Percentiles rank a stretch among this genome's conserved stretches.
These are phyloP conservation scores for Solanum corneliomulleri DNA, from an alignment of 257 asterid species.

Conservation along the genomic window DNA sequence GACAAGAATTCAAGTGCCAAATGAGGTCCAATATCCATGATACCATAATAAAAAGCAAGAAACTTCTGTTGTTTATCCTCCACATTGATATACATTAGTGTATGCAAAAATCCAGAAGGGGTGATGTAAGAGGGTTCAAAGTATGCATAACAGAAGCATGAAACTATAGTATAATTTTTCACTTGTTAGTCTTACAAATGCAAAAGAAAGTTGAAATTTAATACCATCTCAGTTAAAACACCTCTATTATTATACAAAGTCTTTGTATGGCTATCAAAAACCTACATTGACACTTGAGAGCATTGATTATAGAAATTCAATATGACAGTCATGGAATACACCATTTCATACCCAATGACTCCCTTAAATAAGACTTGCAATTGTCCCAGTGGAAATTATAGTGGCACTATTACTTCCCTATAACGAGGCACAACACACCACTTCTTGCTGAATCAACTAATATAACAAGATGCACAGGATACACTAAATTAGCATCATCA, in stretches of 20 bases:
- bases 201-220: not conserved
- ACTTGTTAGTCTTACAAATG: not conserved
- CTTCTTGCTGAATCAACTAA: not conserved
- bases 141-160: not conserved
- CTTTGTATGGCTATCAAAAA: not conserved
- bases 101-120: not conserved
- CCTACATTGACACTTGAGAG: not conserved
- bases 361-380: not conserved
- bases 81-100: not conserved
- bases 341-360: not conserved
- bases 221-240: not conserved
- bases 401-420: not conserved
- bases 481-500: not conserved
- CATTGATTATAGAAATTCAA: not conserved
- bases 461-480: not conserved
- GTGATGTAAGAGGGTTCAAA: not conserved
- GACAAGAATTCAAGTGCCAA: not conserved
- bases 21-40: not conserved
- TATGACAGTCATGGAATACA: not conserved
- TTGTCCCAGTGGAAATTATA: not conserved
- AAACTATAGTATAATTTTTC: not conserved
- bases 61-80: not conserved
- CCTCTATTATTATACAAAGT: not conserved
- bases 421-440: not conserved
- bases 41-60: not conserved